Percentiles rank a stretch among this genome's conserved stretches.
Conservation (phyloP, 2,329 filamentous ascomycete species). For the Microcyclosporella mali region DNA sequence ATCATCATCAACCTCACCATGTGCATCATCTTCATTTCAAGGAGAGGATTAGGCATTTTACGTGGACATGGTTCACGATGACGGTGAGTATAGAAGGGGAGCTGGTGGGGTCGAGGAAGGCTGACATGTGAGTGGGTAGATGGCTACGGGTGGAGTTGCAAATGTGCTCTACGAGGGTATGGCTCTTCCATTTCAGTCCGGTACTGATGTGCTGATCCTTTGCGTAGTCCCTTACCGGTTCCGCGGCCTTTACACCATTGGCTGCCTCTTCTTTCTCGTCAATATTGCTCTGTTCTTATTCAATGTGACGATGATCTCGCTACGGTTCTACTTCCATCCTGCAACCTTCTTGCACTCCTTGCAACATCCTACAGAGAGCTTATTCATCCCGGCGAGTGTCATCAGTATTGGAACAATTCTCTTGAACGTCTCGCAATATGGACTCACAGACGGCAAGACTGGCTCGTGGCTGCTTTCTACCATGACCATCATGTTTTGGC, state of each 20-base stretch:
- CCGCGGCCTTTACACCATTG: conserved; percentile 42
- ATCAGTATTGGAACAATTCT: conserved; percentile 59
- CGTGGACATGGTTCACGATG: conserved; percentile 74
- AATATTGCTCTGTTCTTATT: conserved; percentile 60
- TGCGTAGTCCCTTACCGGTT: conserved; percentile 38
- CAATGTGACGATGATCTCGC: conserved; percentile 59
- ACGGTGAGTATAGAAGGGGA: conserved; percentile 30
- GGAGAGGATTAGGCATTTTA: conserved; percentile 55
- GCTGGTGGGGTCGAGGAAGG: not conserved
- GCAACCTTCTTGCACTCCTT: conserved; percentile 67
- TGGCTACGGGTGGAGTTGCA: conserved; percentile 48
- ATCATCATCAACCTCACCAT: conserved; percentile 17
- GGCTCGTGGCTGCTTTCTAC: conserved; percentile 50
- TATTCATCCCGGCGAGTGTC: conserved; percentile 62
- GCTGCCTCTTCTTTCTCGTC: conserved; percentile 44
- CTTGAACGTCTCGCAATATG: conserved; percentile 71
- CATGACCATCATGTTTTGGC: conserved; percentile 68
- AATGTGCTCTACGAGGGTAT: conserved; percentile 54
- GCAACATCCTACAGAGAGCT: conserved; percentile 67
- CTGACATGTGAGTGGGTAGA: conserved; percentile 48
- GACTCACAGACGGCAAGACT: conserved; percentile 41
- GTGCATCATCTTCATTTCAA: conserved; percentile 41
- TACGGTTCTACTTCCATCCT: conserved; percentile 64
- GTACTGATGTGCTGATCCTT: no score
- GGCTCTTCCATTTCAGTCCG: conserved; percentile 6